Conservation (phyloP, 805 yeast species). For the Lipomyces yamadae region DNA sequence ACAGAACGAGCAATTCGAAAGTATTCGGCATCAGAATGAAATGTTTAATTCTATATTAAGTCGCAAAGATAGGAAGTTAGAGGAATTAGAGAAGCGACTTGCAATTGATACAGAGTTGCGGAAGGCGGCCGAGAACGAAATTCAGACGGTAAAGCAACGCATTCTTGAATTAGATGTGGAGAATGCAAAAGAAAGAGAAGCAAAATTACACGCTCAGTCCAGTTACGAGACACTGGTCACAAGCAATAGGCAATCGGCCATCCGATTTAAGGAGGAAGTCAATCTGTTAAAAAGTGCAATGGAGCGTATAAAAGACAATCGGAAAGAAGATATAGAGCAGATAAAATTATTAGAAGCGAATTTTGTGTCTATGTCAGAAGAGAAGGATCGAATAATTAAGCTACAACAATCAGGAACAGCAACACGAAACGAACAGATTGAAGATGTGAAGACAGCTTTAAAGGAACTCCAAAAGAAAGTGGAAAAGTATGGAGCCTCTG, state of each 20-base stretch:
- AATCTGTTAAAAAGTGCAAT: constrained; percentile 17
- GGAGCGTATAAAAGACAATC: constrained; percentile 8
- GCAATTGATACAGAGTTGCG: constrained; percentile 11
- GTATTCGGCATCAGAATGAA: constrained; percentile 73
- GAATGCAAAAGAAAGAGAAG: constrained; percentile 20
- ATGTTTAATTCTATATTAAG: constrained; percentile 69
- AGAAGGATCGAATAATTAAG: constrained; percentile 15
- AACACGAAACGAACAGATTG: constrained; percentile 13
- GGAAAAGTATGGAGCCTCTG: constrained; percentile 7
- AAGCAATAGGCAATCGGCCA: constrained; percentile 16
- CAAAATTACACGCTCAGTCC: constrained; percentile 25
- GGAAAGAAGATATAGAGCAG: constrained; percentile 18
- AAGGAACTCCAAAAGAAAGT: constrained; percentile 16
- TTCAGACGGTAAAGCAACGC: constrained; percentile 15
- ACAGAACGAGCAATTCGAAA: constrained; percentile 57
- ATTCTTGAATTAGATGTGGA: constrained; percentile 22
- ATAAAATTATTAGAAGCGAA: constrained; percentile 12
- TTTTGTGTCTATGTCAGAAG: constrained; percentile 9
- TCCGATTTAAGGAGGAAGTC: constrained; percentile 27
- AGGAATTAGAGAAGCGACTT: constrained; percentile 65
- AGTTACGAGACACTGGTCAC: constrained; percentile 25
- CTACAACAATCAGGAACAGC: constrained; percentile 9
- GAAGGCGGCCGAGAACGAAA: constrained; percentile 1
- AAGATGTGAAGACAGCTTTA: constrained; percentile 6
- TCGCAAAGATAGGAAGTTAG: constrained; percentile 70